Conservation (phyloP, 176 grass and related monocot species). For the Aegilops sharonensis region DNA sequence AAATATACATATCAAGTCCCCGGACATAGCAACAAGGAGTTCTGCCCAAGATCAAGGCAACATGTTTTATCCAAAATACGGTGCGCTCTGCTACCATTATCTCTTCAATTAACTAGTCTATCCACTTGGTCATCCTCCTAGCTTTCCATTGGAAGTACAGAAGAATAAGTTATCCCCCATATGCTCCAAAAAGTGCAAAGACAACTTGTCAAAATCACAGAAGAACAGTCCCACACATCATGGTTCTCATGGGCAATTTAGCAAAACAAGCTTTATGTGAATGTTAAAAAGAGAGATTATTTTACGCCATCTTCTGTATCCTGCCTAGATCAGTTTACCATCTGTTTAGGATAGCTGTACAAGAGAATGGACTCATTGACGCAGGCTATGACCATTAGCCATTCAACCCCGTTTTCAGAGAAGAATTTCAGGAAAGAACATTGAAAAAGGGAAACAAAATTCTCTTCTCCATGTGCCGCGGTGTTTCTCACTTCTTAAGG, state of each 20-base stretch:
- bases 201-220: slow-evolving; percentile 7
- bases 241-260: not conserved
- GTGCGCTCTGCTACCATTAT: not conserved
- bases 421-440: not conserved
- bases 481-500: not conserved
- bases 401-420: not conserved
- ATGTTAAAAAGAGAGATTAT: not conserved
- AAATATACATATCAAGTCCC: not conserved
- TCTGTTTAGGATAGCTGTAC: not conserved
- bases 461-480: not conserved
- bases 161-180: slow-evolving; percentile 15
- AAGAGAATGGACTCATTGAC: not conserved
- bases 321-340: not conserved
- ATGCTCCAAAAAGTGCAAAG: not conserved
- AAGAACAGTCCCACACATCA: not conserved
- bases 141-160: slow-evolving; percentile 8
- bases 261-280: not conserved
- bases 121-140: not conserved
- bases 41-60: not conserved
- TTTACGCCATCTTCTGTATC: not conserved
- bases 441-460: not conserved
- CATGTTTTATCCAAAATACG: not conserved
- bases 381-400: not conserved
- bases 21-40: not conserved
- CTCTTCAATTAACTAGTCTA: slow-evolving; percentile 15